Percentiles rank a stretch among this genome's conserved stretches.
phyloP scores from a whole-genome alignment of 2,329 filamentous ascomycete species.

The Trichoderma koningii region DNA sequence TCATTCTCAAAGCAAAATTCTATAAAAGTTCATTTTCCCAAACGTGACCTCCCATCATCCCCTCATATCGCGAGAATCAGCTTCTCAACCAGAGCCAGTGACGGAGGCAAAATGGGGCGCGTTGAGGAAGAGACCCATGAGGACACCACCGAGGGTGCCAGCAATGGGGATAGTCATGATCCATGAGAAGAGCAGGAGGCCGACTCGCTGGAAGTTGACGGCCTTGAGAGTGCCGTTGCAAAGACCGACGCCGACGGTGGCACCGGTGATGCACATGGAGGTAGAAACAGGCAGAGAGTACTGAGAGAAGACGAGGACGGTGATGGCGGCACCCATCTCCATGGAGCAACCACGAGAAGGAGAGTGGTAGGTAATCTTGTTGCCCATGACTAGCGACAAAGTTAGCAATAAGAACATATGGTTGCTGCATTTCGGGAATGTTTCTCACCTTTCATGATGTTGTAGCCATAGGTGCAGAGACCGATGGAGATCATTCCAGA shows the following conservation, averaged over 20 bases:
- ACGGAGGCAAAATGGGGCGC: conserved; percentile 39
- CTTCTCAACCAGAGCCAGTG: neutral
- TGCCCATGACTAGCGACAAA: conserved; percentile 66
- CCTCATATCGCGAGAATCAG: neutral
- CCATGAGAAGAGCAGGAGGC: conserved; percentile 66
- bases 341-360: conserved; percentile 64
- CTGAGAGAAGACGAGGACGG: conserved; percentile 74
- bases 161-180: conserved; percentile 49
- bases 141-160: conserved; percentile 44
- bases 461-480: conserved; percentile 75
- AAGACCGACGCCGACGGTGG: conserved; percentile 75
- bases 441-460: conserved; percentile 76
- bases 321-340: conserved; percentile 79
- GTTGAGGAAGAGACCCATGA: conserved; percentile 47
- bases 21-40: neutral
- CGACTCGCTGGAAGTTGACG: conserved; percentile 75
- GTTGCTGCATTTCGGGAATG: neutral
- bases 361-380: conserved; percentile 74
- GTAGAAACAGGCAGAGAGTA: conserved; percentile 75
- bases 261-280: conserved; percentile 78
- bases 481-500: conserved; percentile 65
- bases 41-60: too few relatives aligned
- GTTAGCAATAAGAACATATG: conserved; percentile 1
- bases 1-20: neutral
- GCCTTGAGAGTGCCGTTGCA: conserved; percentile 73